A percentile compares a stretch with the other conserved stretches of the same genome.
Conservation (phyloP, 371 early-diverging fungal genomes). For the Mortierella sp. region DNA sequence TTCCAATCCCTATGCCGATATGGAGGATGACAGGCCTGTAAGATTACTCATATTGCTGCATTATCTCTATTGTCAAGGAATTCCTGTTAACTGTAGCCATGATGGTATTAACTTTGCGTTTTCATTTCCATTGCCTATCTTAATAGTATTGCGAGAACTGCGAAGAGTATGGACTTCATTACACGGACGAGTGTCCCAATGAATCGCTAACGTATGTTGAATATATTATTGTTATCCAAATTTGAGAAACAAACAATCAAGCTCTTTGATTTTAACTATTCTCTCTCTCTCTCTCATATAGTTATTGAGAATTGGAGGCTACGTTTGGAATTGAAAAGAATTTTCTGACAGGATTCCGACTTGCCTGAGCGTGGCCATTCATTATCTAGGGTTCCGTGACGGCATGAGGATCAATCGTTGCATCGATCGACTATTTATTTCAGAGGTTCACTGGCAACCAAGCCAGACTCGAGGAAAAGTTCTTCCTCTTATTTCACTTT, state of each 20-base stretch:
- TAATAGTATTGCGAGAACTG: constrained; percentile 80
- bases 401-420: neutral
- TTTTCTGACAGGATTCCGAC: constrained; percentile 33
- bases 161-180: constrained; percentile 73
- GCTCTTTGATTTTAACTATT: neutral
- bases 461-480: neutral
- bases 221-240: neutral
- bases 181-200: constrained; percentile 78
- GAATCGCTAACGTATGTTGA: constrained; percentile 57
- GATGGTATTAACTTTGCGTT: neutral
- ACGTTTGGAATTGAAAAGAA: constrained; percentile 43
- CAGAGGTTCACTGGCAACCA: neutral
- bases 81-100: neutral
- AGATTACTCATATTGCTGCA: constrained; percentile 1
- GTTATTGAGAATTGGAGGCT: constrained; percentile 48
- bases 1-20: neutral
- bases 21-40: constrained; percentile 51
- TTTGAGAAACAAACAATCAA: neutral
- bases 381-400: neutral
- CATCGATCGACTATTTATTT: neutral
- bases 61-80: constrained; percentile 1
- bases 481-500: neutral
- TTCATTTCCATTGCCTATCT: neutral
- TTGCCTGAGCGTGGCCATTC: constrained; percentile 37
- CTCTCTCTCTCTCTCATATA: constrained; percentile 2